Base-by-base conservation (phyloP, 495 filamentous ascomycete species). In the Zalerion maritima region DNA sequence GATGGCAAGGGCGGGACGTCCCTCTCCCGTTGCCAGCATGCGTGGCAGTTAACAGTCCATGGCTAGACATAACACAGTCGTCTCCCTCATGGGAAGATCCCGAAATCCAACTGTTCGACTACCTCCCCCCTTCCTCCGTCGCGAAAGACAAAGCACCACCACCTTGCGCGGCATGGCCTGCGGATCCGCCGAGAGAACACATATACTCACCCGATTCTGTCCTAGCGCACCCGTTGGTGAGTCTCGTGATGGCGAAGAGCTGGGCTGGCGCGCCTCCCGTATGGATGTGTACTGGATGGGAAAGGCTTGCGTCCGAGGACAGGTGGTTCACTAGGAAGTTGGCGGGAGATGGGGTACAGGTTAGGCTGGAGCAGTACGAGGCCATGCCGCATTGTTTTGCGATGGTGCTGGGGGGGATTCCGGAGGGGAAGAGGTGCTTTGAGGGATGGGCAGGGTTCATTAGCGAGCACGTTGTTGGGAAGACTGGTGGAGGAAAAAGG, bases 381-480 rank as follows among this genome's bases (percentile, higher is more conserved):
- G 77, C 73, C 1, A 91, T 93, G 82, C 85, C 86, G 24, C 87
- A 96, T 45, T 81, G 77, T 35, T 92, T 91, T 46, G 73, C 62
- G 0, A 40, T 75, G 37, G 27, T 91, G 0, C 52, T 93, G 33
- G 49, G 59, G n/a, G 45, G 42, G n/a, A 40, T 68, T 1, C 30
- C 51, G 1, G 65, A 57, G 4, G 43, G 61, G 1, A 52, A 50
- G 32, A 49, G 58, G 25, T 78, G 70, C 41, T 64, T 75, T 25
- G 49, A 67, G 6, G 49, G 62, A 12, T 66, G 71, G 54, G 57
- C 66, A 0, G 52, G 46, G 18, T 92, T 89, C 42, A 53, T 71
- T 0, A 52, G 50, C n/a, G n/a, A n/a, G n/a, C n/a, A n/a, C n/a
- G n/a, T 2, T 46, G 34, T 1, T 29, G 32, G 18, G 40, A 54